Evolutionary conservation across 2,329 filamentous ascomycete species (phyloP).

Genomic region (Cordyceps fumosorosea): DNA sequence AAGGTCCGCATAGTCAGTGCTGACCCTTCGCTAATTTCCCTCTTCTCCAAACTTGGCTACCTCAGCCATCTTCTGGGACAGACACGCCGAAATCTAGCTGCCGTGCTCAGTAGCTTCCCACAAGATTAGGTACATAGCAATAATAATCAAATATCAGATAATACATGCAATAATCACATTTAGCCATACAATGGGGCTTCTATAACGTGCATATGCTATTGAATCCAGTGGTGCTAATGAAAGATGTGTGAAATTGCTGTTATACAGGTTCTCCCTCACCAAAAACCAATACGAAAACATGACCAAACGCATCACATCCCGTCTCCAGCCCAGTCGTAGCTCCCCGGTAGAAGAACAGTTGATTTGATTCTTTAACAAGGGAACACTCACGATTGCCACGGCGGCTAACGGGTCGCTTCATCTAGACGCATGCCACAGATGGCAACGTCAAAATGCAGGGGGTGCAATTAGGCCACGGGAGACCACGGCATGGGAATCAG

Average conservation of each 20-base stretch:
- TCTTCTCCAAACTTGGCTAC: conserved; percentile 76
- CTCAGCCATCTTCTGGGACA: conserved; percentile 66
- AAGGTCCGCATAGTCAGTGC: conserved; percentile 85
- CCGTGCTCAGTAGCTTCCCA: conserved; percentile 63
- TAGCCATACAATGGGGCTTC: not conserved
- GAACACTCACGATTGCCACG: conserved; percentile 1
- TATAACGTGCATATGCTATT: conserved; percentile 5
- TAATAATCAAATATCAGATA: not conserved
- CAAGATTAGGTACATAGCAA: conserved; percentile 19
- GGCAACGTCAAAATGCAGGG: not conserved
- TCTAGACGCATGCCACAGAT: conserved; percentile 9
- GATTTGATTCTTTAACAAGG: conserved; percentile 6
- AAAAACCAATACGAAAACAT: conserved; percentile 2
- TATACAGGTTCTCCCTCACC: conserved; percentile 5
- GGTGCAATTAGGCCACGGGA: conserved; percentile 61
- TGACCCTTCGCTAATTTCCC: conserved; percentile 77
- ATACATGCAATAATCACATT: not conserved
- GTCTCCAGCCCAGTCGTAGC: not conserved
- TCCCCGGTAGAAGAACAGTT: not conserved
- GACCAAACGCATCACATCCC: not conserved
- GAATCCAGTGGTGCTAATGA: conserved; percentile 6
- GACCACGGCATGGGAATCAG: conserved; percentile 96
- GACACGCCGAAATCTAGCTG: conserved; percentile 63
- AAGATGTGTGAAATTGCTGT: conserved; percentile 8
- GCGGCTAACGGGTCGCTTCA: conserved; percentile 2